Conservation (phyloP, 2,329 filamentous ascomycete genomes). For the Phialophora macrospora region DNA sequence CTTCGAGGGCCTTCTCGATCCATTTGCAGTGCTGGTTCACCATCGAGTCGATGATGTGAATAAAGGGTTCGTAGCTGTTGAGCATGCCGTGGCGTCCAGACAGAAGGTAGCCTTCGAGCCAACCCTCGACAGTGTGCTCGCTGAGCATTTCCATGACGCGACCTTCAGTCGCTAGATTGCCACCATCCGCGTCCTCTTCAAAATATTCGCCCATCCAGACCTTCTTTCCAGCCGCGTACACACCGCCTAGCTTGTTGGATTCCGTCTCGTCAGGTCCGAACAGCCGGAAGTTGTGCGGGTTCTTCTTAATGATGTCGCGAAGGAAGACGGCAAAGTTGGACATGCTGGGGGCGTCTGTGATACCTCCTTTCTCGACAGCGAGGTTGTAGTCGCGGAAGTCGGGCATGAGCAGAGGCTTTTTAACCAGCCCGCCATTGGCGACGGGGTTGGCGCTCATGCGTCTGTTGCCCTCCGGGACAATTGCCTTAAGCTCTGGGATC, state of each 20-base stretch:
- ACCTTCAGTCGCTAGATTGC: constrained; percentile 70
- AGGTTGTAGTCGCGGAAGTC: constrained; percentile 72
- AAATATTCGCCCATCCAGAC: constrained; percentile 81
- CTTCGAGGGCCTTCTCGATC: constrained; percentile 80
- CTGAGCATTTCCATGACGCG: constrained; percentile 85
- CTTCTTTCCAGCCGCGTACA: constrained; percentile 77
- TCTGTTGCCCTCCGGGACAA: constrained; percentile 68
- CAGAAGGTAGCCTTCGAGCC: constrained; percentile 78
- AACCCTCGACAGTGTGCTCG: constrained; percentile 79
- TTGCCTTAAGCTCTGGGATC: constrained; percentile 64
- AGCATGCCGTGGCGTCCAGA: constrained; percentile 76
- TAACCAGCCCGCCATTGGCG: constrained; percentile 71
- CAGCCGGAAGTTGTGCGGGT: constrained; percentile 71
- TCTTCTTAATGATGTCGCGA: constrained; percentile 68
- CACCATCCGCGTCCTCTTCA: constrained; percentile 74
- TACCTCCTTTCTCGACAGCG: constrained; percentile 65
- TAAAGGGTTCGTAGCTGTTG: constrained; percentile 82
- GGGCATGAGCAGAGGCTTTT: constrained; percentile 70
- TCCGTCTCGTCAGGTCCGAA: constrained; percentile 82
- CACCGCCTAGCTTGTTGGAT: constrained; percentile 74
- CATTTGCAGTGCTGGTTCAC: constrained; percentile 86
- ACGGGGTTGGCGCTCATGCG: constrained; percentile 81
- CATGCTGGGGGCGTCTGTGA: constrained; percentile 67
- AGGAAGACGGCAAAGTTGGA: constrained; percentile 70
- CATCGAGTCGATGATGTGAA: constrained; percentile 84